These are phyloP conservation scores for Syzygium grande DNA, from an alignment of 345 rosid genomes.

Conservation along the genomic window DNA sequence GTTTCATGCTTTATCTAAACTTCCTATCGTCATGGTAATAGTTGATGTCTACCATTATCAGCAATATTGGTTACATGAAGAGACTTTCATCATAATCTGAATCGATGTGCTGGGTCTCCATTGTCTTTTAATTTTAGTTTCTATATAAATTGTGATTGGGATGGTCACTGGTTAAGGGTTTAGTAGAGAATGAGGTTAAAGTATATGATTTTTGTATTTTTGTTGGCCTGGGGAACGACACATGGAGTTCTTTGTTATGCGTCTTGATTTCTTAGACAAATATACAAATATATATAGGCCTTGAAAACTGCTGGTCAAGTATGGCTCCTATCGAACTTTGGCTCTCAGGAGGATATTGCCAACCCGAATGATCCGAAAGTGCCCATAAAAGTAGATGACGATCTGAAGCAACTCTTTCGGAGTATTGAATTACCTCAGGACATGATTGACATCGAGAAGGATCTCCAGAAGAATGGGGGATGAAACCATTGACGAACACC, in stretches of 20 bases:
- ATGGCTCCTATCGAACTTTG: conserved; percentile 64
- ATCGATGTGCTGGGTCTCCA: not conserved
- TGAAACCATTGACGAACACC: too few relatives aligned
- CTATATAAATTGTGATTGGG: too few relatives aligned
- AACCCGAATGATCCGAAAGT: conserved; percentile 73
- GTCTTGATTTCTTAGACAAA: too few relatives aligned
- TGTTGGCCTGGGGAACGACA: too few relatives aligned
- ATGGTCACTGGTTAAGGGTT: too few relatives aligned
- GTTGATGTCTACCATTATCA: not conserved
- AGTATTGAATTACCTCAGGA: conserved; percentile 42
- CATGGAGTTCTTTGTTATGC: too few relatives aligned
- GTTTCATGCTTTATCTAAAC: not conserved
- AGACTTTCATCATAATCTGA: too few relatives aligned
- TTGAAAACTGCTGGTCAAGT: conserved; percentile 51
- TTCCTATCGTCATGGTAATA: not conserved
- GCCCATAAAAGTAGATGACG: conserved; percentile 54
- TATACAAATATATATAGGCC: conserved; percentile 22
- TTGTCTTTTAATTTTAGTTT: too few relatives aligned
- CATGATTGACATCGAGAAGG: too few relatives aligned
- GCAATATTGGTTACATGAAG: too few relatives aligned
- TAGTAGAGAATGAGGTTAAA: not conserved
- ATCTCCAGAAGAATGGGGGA: too few relatives aligned
- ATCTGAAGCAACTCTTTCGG: conserved; percentile 51
- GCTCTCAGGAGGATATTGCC: conserved; percentile 67
- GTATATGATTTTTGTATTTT: not conserved